Conservation (phyloP, 176 grass and related monocot species). For the Stipa capillata region DNA sequence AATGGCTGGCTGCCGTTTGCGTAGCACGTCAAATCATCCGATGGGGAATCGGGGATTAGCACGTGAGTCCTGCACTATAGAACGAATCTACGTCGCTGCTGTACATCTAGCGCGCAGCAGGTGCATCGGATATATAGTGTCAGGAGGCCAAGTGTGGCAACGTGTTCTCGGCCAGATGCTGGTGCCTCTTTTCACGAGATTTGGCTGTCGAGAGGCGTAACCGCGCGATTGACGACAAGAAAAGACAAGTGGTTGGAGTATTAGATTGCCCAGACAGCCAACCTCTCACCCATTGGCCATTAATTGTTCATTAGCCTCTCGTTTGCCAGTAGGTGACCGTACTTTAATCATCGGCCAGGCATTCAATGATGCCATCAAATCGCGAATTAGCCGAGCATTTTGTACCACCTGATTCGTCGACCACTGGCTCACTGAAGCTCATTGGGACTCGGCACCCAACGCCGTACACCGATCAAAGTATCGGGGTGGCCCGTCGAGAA, state of each 20-base stretch:
- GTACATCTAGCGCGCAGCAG: too few relatives aligned
- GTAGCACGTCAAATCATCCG: too few relatives aligned
- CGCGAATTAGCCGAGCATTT: background rate
- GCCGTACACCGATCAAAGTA: background rate
- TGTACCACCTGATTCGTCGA: background rate
- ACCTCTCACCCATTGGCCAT: too few relatives aligned
- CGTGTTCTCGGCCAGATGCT: background rate
- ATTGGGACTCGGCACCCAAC: background rate
- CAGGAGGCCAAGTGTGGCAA: background rate
- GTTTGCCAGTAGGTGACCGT: background rate
- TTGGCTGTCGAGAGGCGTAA: background rate
- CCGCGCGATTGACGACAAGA: background rate
- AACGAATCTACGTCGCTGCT: too few relatives aligned
- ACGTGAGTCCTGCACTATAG: too few relatives aligned
- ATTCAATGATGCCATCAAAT: background rate
- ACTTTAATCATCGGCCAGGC: too few relatives aligned
- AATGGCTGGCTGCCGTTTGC: too few relatives aligned
- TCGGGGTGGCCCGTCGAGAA: background rate
- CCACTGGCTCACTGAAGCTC: too few relatives aligned
- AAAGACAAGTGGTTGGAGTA: too few relatives aligned
- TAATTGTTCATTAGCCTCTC: background rate
- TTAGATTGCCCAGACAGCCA: background rate
- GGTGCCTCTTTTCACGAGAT: too few relatives aligned
- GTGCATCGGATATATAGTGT: too few relatives aligned
- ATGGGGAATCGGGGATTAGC: too few relatives aligned